Base-by-base conservation (phyloP, 129 eudicot genomes). In the Centrapalus pauciflorus region DNA sequence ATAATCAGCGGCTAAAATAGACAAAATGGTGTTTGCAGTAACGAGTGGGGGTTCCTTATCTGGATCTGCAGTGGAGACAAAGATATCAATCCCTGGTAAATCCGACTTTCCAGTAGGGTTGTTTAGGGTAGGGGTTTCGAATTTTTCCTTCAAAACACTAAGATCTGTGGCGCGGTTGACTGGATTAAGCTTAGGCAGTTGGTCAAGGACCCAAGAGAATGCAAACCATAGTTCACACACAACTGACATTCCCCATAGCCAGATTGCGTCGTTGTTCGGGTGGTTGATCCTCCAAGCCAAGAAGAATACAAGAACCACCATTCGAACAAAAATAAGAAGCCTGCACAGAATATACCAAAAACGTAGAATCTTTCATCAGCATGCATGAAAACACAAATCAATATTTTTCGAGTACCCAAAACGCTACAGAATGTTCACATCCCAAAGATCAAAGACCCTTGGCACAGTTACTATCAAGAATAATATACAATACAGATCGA, bases 31-130 rank as follows among this genome's bases (percentile, higher is more conserved):
- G 81, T 85, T 85, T 66, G 92, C 81, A 1, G 92, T 85, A 16
- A 85, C 92, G 11, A 85, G 80, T 4, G 92, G 92, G 7, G 92
- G 92, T 43, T 85, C 92, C 74, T 85, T 85, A 55, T 85, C 92
- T 0, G 92, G 92, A 63, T 85, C 92, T 5, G 92, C 92, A 2
- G 92, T 85, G 4, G 92, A 85, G 9, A 85, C 92, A 43, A 85
- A 85, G 5, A 85, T 55, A 51, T 85, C 92, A 1, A 85, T 74
- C 14, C 91, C 85, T 0, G 91, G 91, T 29, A 85, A 85, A 76
- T 85, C 91, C 3, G 91, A 85, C 50, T 76, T 82, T 43, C 91
- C 91, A 1, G 85, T 56, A 5, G 91, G 91, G 67, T 85, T 81
- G 37, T 82, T 58, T 0, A 77, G 82, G 26, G 60, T 68, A 0